These are phyloP conservation scores for Leishmania aethiopica DNA, from an alignment of 208 protist genomes.

Conservation along the genomic window DNA sequence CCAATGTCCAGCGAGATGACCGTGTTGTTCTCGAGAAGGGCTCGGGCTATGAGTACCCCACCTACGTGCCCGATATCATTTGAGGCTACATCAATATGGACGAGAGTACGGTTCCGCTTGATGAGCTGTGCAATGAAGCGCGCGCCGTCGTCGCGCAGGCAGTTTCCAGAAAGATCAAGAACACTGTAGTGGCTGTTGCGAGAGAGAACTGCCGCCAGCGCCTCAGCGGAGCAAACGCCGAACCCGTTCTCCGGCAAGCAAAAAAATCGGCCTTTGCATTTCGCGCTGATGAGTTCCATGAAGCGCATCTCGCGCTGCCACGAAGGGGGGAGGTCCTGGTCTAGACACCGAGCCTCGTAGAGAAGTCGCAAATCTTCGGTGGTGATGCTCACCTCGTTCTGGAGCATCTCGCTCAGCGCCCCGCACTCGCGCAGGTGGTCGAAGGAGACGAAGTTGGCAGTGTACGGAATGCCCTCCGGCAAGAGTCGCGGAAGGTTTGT, in stretches of 20 bases:
- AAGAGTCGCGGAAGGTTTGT: slow-evolving; percentile 73
- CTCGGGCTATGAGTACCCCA: slow-evolving; percentile 69
- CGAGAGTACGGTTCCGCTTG: slow-evolving; percentile 70
- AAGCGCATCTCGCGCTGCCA: slow-evolving; percentile 92
- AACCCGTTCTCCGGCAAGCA: slow-evolving; percentile 89
- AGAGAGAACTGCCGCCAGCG: slow-evolving; percentile 80
- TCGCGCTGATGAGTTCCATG: slow-evolving; percentile 90
- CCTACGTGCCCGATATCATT: slow-evolving; percentile 92
- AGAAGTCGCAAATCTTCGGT: slow-evolving; percentile 77
- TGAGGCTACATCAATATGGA: slow-evolving; percentile 86
- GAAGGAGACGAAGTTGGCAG: slow-evolving; percentile 89
- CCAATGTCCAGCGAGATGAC: slow-evolving; percentile 92
- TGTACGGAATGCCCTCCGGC: slow-evolving; percentile 84
- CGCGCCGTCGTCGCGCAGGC: slow-evolving; percentile 88
- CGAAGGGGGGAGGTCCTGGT: slow-evolving; percentile 77
- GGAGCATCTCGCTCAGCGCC: slow-evolving; percentile 41
- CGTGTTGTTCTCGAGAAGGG: slow-evolving; percentile 87
- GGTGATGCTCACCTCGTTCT: slow-evolving; percentile 75
- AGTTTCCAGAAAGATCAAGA: slow-evolving; percentile 91
- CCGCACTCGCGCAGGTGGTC: slow-evolving; percentile 70
- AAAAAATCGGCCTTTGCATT: slow-evolving; percentile 90
- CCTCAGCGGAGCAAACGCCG: slow-evolving; percentile 68
- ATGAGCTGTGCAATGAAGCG: slow-evolving; percentile 81
- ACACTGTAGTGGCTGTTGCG: slow-evolving; percentile 85
- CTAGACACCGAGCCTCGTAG: slow-evolving; percentile 88